phyloP scores from a whole-genome alignment of 441 rosid species.

The Jatropha multifida region DNA sequence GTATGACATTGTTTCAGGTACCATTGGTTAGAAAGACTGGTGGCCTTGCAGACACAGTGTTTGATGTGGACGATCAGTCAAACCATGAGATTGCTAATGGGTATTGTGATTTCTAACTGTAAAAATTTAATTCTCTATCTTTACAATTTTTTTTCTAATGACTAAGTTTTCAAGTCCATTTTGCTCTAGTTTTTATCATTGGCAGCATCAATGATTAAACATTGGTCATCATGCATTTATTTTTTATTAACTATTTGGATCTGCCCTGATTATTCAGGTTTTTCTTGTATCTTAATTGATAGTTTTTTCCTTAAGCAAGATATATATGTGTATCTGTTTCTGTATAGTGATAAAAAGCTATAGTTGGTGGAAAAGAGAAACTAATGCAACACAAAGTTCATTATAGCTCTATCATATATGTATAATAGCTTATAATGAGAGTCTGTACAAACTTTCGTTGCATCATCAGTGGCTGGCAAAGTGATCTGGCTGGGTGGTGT shows the following conservation, averaged over 20 bases:
- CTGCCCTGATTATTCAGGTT: not conserved
- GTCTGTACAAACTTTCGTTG: not conserved
- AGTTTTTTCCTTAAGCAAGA: not conserved
- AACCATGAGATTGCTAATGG: constrained; percentile 48
- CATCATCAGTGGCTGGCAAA: not conserved
- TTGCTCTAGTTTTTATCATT: not conserved
- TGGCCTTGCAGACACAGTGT: constrained; percentile 64
- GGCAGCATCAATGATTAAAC: not conserved
- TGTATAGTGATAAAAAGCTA: not conserved
- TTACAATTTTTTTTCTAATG: not conserved
- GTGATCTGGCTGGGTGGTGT: too few relatives aligned
- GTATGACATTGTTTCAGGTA: constrained; percentile 35
- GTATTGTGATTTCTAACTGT: constrained; percentile 26
- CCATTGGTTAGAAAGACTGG: constrained; percentile 62
- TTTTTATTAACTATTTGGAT: not conserved
- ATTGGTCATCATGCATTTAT: not conserved
- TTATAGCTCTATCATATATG: not conserved
- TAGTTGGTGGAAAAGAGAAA: not conserved
- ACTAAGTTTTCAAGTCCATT: not conserved
- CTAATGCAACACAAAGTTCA: not conserved
- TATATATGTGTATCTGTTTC: not conserved
- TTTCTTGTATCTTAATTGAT: not conserved
- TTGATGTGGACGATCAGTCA: constrained; percentile 46
- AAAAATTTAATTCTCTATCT: not conserved
- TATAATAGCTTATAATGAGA: not conserved